Conservation (phyloP, 139 green algal genomes). For the Volvox reticuliferus region DNA sequence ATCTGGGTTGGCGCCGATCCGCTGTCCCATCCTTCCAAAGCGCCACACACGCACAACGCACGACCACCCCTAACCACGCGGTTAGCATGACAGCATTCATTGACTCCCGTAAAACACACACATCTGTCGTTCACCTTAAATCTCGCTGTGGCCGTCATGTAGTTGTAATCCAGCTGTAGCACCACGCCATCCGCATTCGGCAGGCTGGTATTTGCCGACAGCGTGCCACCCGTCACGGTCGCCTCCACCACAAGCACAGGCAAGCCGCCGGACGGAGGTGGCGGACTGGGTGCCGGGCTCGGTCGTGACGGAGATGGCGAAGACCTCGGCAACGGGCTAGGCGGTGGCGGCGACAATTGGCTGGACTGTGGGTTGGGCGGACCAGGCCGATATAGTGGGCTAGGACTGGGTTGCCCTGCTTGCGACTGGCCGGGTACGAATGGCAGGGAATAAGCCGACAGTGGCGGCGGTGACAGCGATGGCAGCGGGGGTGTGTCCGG, state of each 20-base stretch:
- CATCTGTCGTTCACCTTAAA: slow-evolving; percentile 3
- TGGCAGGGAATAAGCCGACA: not conserved
- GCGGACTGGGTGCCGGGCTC: not conserved
- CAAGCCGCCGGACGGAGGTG: not conserved
- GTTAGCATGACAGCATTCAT: too few species aligned
- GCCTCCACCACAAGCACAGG: not conserved
- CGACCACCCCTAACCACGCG: too few species aligned
- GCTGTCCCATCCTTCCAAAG: too few species aligned
- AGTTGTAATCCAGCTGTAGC: slow-evolving; percentile 11
- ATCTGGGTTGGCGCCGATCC: too few species aligned
- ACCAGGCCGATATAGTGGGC: not conserved
- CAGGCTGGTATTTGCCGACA: not conserved
- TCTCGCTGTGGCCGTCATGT: slow-evolving; percentile 2
- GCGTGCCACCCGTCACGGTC: not conserved
- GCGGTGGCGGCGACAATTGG: not conserved
- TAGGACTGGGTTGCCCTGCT: not conserved
- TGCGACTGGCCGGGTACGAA: not conserved
- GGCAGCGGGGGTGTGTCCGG: not conserved
- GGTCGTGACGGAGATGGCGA: not conserved
- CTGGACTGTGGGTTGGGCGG: not conserved
- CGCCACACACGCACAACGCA: too few species aligned
- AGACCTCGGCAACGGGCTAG: not conserved
- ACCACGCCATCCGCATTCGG: not conserved
- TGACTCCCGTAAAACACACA: too few species aligned
- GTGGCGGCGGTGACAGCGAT: not conserved